Conservation (phyloP, 371 early-diverging fungal genomes). For the Mortierella sp. region DNA sequence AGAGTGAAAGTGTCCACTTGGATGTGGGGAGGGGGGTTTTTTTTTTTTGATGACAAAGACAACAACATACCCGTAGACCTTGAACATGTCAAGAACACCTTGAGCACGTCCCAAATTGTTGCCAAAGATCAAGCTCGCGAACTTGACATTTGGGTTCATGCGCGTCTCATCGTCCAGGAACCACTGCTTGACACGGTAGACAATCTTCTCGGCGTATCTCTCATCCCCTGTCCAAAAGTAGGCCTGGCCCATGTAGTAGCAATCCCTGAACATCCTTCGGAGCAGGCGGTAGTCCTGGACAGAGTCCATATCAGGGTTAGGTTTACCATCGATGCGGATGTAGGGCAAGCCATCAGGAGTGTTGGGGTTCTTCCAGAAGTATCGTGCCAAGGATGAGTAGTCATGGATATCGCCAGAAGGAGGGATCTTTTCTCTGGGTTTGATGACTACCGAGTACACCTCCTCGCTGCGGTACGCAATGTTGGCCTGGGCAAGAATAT, state of each 20-base stretch:
- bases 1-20: too few species aligned
- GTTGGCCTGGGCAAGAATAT: conserved; percentile 33
- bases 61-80: conserved; percentile 26
- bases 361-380: conserved; percentile 57
- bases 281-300: conserved; percentile 54
- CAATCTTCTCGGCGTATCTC: conserved; percentile 51
- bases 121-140: conserved; percentile 50
- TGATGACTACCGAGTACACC: conserved; percentile 57
- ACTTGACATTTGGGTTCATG: conserved; percentile 60
- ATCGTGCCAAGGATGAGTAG: conserved; percentile 56
- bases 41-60: background rate
- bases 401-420: conserved; percentile 60
- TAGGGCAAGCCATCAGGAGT: conserved; percentile 54
- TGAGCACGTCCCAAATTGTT: conserved; percentile 32
- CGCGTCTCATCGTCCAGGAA: conserved; percentile 55
- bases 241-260: conserved; percentile 51
- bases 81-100: conserved; percentile 56
- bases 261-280: conserved; percentile 51
- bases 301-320: conserved; percentile 57
- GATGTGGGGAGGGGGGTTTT: too few species aligned
- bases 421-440: conserved; percentile 37
- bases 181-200: conserved; percentile 53
- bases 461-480: conserved; percentile 32
- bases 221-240: conserved; percentile 57
- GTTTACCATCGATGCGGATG: conserved; percentile 50